These are phyloP conservation scores for Fonsecaea monophora DNA, from an alignment of 2,329 filamentous ascomycete species.

Conservation along the genomic window DNA sequence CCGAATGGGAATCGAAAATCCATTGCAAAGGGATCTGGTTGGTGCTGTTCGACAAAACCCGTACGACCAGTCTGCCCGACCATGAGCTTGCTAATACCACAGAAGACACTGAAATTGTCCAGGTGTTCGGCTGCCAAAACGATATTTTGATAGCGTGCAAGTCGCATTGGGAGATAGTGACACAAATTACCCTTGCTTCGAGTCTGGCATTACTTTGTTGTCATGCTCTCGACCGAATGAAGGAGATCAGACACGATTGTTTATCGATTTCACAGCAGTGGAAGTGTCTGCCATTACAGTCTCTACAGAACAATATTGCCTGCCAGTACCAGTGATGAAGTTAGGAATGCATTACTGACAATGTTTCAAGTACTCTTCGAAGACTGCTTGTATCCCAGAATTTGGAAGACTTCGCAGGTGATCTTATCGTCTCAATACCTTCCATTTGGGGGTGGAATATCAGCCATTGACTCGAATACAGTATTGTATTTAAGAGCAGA, in stretches of 20 bases:
- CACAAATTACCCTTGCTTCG: neutral
- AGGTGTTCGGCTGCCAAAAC: neutral
- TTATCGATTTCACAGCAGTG: neutral
- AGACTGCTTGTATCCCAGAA: neutral
- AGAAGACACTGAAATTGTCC: neutral
- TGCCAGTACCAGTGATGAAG: neutral
- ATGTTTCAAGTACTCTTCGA: neutral
- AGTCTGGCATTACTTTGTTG: neutral
- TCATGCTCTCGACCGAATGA: neutral
- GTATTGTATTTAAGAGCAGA: neutral
- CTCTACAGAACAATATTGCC: neutral
- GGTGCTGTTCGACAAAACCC: neutral
- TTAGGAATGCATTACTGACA: neutral
- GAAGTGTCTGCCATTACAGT: neutral
- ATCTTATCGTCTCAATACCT: neutral
- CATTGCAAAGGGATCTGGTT: neutral
- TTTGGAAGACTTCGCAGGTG: neutral
- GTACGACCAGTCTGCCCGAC: neutral
- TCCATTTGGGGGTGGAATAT: neutral
- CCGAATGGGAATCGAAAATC: neutral
- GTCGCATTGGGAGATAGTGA: neutral
- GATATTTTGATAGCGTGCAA: neutral
- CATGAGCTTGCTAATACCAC: neutral
- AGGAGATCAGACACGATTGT: neutral
- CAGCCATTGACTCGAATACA: neutral